Evolutionary conservation across 208 protist genomes (phyloP), one percentile per base, ranked within the genome.

Genomic region (Acanthamoeba royreba): DNA sequence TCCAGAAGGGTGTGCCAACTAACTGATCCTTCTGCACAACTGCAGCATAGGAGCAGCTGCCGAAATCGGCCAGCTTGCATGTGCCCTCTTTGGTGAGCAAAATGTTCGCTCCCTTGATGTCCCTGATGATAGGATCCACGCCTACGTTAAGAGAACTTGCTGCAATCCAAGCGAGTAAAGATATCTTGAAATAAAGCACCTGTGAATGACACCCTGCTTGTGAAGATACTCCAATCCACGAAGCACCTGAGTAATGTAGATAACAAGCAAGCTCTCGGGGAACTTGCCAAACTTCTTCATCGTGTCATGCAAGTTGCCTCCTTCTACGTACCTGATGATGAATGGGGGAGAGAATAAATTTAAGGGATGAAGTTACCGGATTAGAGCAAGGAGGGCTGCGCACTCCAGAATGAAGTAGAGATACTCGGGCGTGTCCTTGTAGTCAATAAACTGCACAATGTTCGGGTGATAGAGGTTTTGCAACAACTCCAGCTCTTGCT

Each of bases 31-130:
- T 61, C 15, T 97, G 97, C 55, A 98, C 98, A 8, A 40, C 96
- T 1, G 35, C 93, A n/a, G 95, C 93, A 46, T 79, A 83, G 61
- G 99, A 96, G 99, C 98, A 87, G 99, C 98, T 98, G 90, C 99
- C 99, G 96, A 99, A 99, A 95, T 99, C 99, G 0, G 99, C 98
- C 46, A 99, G 97, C 55, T 90, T 90, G 31, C 99, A 98, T 1
- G 38, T 94, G 38, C 97, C 96, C 15, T 97, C 96, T 58, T 98
- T 98, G 22, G 96, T 98, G 25, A 95, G 95, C 8, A 98, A 92
- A 74, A 98, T 97, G 93, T 98, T 98, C 28, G 98, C 83, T 40
- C 83, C 83, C 52, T 90, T 90, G 85, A 98, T 98, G 93, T 98
- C 97, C 28, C 97, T 77, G 81, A 96, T 94, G 38, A 96, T 95